Percentiles rank a stretch among this genome's conserved stretches.
Conservation (phyloP, 768 basidiomycete genomes). For the Daedalea quercina region DNA sequence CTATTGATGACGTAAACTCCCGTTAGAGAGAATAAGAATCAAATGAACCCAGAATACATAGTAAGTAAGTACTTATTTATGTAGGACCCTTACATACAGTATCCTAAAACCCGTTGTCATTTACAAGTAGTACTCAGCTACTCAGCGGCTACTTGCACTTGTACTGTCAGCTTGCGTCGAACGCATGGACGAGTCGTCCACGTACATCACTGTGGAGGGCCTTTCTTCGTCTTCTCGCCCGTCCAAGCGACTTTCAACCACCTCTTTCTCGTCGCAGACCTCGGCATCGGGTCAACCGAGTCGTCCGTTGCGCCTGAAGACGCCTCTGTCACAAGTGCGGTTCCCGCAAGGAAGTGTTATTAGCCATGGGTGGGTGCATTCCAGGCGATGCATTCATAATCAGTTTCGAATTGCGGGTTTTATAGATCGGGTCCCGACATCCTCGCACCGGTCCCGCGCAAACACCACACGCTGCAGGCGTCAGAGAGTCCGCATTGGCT, state of each 20-base stretch:
- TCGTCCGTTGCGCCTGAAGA: constrained; percentile 11
- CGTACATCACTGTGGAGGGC: constrained; percentile 2
- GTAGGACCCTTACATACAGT: too few species aligned
- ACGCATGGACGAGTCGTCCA: constrained; percentile 12
- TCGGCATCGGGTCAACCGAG: constrained; percentile 5
- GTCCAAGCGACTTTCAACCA: constrained; percentile 1
- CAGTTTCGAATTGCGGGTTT: not conserved
- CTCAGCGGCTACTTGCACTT: not conserved
- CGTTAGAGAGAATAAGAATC: too few species aligned
- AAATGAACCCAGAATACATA: too few species aligned
- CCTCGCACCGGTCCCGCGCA: constrained; percentile 58
- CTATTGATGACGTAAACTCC: not conserved
- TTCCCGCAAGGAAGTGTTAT: constrained; percentile 11
- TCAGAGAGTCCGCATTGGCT: constrained; percentile 59
- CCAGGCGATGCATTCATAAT: not conserved
- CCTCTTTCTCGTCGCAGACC: constrained; percentile 12
- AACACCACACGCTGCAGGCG: constrained; percentile 51
- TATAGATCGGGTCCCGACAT: constrained; percentile 37
- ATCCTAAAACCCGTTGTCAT: too few species aligned
- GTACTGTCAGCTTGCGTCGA: not conserved
- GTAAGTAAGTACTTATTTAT: not conserved
- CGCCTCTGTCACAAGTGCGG: constrained; percentile 13
- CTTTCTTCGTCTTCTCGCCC: constrained; percentile 2
- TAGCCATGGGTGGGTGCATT: constrained; percentile 16
- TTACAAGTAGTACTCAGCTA: too few species aligned